These are phyloP conservation scores for Citrus medica DNA, from an alignment of 345 rosid genomes.

Conservation along the genomic window DNA sequence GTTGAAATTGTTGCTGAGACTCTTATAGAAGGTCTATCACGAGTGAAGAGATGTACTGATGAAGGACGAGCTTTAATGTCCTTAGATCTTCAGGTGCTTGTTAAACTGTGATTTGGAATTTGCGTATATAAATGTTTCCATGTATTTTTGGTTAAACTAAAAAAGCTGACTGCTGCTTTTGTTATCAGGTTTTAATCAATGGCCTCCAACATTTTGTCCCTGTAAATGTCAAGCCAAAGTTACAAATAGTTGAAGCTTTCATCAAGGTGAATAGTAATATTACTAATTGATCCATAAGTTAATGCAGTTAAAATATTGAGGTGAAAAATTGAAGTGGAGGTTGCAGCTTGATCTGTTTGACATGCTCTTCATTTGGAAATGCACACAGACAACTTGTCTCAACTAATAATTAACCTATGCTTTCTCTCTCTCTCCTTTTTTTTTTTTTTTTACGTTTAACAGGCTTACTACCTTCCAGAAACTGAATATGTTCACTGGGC, in stretches of 20 bases:
- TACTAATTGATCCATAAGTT: neutral
- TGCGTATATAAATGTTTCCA: neutral
- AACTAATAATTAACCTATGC: neutral
- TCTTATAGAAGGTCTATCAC: constrained; percentile 88
- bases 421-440: neutral
- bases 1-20: constrained; percentile 87
- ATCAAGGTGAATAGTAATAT: constrained; percentile 55
- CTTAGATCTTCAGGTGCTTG: constrained; percentile 82
- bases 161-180: neutral
- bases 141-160: neutral
- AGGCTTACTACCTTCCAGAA: constrained; percentile 97
- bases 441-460: constrained; percentile 13
- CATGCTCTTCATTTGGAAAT: neutral
- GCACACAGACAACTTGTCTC: neutral
- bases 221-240: constrained; percentile 67
- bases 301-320: neutral
- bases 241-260: constrained; percentile 78
- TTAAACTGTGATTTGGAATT: neutral
- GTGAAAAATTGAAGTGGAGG: neutral
- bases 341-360: neutral
- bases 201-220: constrained; percentile 86
- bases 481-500: constrained; percentile 98
- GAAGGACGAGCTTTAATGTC: constrained; percentile 98
- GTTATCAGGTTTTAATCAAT: constrained; percentile 72
- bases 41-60: constrained; percentile 88